phyloP scores from a whole-genome alignment of 306 rosid genomes.

The Trifolium pratense region DNA sequence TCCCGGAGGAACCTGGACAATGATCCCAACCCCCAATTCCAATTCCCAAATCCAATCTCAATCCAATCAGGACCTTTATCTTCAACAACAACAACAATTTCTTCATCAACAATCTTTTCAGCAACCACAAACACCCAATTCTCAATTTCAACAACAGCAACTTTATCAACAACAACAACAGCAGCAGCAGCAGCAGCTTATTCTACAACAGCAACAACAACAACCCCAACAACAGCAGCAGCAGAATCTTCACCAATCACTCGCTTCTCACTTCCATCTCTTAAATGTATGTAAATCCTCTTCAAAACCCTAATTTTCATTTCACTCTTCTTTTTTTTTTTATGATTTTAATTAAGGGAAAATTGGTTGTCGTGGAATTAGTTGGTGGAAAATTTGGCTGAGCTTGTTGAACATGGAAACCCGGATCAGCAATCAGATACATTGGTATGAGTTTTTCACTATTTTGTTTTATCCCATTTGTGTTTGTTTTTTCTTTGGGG shows the following conservation, averaged over 20 bases:
- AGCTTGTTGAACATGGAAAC: slow-evolving; percentile 69
- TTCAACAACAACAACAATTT: slow-evolving; percentile 52
- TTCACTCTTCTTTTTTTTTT: not conserved
- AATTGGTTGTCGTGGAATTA: slow-evolving; percentile 41
- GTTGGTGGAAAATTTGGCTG: slow-evolving; percentile 90
- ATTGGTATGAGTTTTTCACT: slow-evolving; percentile 51
- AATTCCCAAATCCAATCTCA: slow-evolving; percentile 50
- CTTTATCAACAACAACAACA: slow-evolving; percentile 60
- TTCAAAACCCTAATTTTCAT: slow-evolving; percentile 24
- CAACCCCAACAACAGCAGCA: slow-evolving; percentile 42
- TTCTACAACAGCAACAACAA: slow-evolving; percentile 37
- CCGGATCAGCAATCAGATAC: slow-evolving; percentile 89
- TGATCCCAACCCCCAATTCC: slow-evolving; percentile 76
- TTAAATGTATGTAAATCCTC: slow-evolving; percentile 47
- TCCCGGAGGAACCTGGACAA: slow-evolving; percentile 81
- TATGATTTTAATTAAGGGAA: not conserved
- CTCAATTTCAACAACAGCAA: slow-evolving; percentile 47
- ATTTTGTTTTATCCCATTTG: too few species aligned
- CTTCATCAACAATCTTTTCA: slow-evolving; percentile 53
- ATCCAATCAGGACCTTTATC: slow-evolving; percentile 66
- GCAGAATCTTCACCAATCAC: slow-evolving; percentile 79
- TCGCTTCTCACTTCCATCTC: slow-evolving; percentile 87
- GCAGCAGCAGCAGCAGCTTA: slow-evolving; percentile 47
- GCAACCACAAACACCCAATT: slow-evolving; percentile 44
- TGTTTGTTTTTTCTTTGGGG: too few species aligned